Conservation (phyloP, 2,329 filamentous ascomycete genomes). For the Sordariomycetes sp. region DNA sequence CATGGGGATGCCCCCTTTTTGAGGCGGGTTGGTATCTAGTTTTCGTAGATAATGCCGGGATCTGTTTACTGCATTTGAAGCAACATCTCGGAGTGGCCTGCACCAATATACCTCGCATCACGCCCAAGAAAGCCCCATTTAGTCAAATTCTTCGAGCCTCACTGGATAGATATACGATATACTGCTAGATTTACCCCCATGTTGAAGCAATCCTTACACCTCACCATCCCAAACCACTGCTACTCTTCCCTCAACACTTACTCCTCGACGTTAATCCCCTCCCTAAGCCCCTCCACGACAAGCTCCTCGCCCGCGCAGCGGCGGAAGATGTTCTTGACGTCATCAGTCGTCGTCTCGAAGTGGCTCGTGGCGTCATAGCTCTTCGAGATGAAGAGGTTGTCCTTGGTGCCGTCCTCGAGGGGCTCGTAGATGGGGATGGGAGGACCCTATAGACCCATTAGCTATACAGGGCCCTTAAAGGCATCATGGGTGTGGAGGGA, state of each 20-base stretch:
- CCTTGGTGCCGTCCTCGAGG: constrained; percentile 65
- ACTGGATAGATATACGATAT: background rate
- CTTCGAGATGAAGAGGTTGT: constrained; percentile 96
- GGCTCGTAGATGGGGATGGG: constrained; percentile 94
- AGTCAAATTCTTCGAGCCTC: background rate
- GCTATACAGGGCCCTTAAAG: background rate
- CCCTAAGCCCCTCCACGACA: constrained; percentile 76
- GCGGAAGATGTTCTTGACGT: constrained; percentile 88
- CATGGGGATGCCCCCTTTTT: background rate
- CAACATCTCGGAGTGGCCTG: too few relatives aligned
- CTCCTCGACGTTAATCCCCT: constrained; percentile 65
- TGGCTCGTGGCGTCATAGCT: constrained; percentile 97
- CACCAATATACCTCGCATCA: too few relatives aligned
- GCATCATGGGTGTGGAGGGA: background rate
- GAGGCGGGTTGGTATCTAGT: too few relatives aligned
- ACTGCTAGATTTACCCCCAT: background rate
- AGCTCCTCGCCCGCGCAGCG: constrained; percentile 77
- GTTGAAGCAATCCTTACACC: background rate
- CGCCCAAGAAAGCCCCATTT: background rate
- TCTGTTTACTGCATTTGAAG: too few relatives aligned
- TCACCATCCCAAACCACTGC: background rate
- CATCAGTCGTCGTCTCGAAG: constrained; percentile 86
- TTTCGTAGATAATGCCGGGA: too few relatives aligned
- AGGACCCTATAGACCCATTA: constrained; percentile 39
- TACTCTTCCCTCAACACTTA: constrained; percentile 10